Conservation (phyloP, 352 stramenopile species). For the Phytopythium aichiense region DNA sequence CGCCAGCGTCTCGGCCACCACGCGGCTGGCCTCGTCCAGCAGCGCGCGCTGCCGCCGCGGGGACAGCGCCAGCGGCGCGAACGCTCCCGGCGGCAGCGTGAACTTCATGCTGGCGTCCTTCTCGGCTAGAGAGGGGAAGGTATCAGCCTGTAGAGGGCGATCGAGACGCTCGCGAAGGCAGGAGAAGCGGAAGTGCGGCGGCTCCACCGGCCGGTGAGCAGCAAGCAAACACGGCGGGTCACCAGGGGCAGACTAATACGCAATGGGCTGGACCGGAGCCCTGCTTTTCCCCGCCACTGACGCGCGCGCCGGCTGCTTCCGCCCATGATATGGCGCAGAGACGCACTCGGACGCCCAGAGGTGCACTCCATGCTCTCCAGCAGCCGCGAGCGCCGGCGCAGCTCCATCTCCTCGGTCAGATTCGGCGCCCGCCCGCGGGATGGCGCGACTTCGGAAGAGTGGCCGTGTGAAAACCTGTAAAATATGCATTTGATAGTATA, state of each 20-base stretch:
- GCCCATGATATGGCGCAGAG: neutral
- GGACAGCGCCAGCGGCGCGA: slow-evolving; percentile 22
- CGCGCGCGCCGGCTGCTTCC: neutral
- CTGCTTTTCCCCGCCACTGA: neutral
- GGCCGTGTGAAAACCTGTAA: neutral
- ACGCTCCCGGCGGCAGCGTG: slow-evolving; percentile 29
- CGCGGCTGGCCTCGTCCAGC: slow-evolving; percentile 27
- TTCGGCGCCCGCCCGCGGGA: neutral
- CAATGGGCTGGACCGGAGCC: neutral
- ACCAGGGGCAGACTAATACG: neutral
- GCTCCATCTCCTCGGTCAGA: neutral
- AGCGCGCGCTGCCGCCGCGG: slow-evolving; percentile 23
- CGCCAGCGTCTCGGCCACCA: slow-evolving; percentile 37
- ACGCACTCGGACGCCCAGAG: neutral
- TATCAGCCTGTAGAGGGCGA: neutral
- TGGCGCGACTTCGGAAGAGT: neutral
- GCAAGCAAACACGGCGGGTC: too few relatives aligned
- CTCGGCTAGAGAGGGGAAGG: neutral
- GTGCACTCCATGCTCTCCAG: neutral
- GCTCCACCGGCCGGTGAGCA: too few relatives aligned
- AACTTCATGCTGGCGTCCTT: slow-evolving; percentile 29
- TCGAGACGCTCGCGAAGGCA: too few relatives aligned
- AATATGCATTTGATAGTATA: neutral
- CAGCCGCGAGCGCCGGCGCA: too few relatives aligned
- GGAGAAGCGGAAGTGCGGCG: neutral